These are phyloP conservation scores for Salix koriyanagi DNA, from an alignment of 345 rosid genomes.

Conservation along the genomic window DNA sequence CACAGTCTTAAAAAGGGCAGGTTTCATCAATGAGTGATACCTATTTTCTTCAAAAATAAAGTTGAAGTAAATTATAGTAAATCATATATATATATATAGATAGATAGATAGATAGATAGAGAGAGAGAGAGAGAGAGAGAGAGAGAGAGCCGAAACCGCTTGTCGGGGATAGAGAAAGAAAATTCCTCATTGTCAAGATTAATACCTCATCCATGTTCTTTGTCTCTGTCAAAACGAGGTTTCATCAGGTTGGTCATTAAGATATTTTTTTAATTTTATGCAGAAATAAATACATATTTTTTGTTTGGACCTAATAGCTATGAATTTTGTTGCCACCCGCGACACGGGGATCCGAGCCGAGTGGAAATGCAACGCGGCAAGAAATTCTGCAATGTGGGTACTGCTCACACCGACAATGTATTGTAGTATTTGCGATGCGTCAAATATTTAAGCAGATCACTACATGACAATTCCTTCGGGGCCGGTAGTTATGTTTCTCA, in stretches of 20 bases:
- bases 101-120: too few species aligned
- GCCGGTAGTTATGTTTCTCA: not conserved
- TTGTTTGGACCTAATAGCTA: not conserved
- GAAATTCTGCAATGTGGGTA: too few species aligned
- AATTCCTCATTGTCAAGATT: not conserved
- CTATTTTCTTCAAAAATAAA: not conserved
- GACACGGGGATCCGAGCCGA: not conserved
- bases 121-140: too few species aligned
- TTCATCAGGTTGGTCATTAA: constrained; percentile 19
- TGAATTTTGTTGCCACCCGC: not conserved
- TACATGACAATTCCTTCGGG: not conserved
- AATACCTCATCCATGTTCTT: constrained; percentile 41
- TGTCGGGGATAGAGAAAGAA: constrained; percentile 18
- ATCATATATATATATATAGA: too few species aligned
- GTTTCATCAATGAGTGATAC: not conserved
- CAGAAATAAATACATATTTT: not conserved
- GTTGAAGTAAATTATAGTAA: not conserved
- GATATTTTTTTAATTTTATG: not conserved
- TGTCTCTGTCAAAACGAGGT: constrained; percentile 34
- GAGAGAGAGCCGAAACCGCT: constrained; percentile 21
- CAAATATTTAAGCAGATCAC: not conserved
- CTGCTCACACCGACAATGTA: not conserved
- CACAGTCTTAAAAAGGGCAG: too few species aligned
- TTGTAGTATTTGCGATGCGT: not conserved
- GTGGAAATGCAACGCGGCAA: not conserved